Conservation (phyloP, 2,329 filamentous ascomycete genomes). For the Ophiostoma triangulosporum region DNA sequence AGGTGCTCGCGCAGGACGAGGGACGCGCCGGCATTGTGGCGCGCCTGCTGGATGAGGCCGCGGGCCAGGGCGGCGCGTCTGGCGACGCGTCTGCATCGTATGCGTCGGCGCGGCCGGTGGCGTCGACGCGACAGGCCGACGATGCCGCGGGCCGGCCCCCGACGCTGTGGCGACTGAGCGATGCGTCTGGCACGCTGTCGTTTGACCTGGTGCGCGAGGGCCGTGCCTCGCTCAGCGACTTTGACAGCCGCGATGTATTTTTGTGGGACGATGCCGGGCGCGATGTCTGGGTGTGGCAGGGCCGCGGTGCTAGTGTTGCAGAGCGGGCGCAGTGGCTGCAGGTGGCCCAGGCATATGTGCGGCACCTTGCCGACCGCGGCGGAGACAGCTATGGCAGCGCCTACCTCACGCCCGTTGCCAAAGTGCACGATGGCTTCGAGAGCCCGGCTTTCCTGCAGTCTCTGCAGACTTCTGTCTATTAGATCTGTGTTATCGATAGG, state of each 20-base stretch:
- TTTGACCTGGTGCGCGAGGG: constrained; percentile 36
- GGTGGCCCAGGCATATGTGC: constrained; percentile 43
- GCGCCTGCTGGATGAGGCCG: constrained; percentile 33
- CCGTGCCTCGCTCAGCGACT: constrained; percentile 29
- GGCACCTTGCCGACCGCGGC: constrained; percentile 22
- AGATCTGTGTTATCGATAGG: not conserved
- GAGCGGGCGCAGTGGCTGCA: constrained; percentile 49
- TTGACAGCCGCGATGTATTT: constrained; percentile 49
- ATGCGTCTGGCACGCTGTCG: constrained; percentile 41
- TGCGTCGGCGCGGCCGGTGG: constrained; percentile 4
- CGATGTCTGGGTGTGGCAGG: constrained; percentile 54
- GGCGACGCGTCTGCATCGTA: not conserved
- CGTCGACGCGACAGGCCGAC: not conserved
- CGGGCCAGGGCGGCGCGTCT: constrained; percentile 24
- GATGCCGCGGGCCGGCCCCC: constrained; percentile 8
- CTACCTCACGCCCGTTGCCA: constrained; percentile 36
- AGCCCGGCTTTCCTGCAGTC: constrained; percentile 34
- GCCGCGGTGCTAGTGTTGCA: constrained; percentile 38
- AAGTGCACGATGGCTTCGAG: constrained; percentile 44
- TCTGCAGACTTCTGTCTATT: constrained; percentile 3
- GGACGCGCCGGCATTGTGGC: constrained; percentile 37
- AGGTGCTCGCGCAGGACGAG: constrained; percentile 50
- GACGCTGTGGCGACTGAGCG: constrained; percentile 47
- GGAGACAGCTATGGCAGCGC: constrained; percentile 12
- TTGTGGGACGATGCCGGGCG: constrained; percentile 44